These are phyloP conservation scores for Kuraishia piskuri DNA, from an alignment of 805 yeast genomes.

Conservation along the genomic window DNA sequence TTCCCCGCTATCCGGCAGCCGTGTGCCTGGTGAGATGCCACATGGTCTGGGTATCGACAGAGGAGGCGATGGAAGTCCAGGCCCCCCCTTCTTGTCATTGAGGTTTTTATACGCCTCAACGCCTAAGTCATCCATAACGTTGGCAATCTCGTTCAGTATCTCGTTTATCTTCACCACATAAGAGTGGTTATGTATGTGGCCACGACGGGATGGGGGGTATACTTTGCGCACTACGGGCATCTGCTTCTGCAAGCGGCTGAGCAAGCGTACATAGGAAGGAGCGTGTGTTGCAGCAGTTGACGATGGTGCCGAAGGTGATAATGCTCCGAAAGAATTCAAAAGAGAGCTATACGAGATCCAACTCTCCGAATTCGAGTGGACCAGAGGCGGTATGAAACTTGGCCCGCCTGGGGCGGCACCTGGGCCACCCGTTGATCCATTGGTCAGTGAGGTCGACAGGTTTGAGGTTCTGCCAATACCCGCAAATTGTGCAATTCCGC, in stretches of 20 bases:
- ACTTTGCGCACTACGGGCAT: neutral
- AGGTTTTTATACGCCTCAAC: neutral
- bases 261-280: neutral
- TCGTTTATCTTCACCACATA: neutral
- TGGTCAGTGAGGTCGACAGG: neutral
- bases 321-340: neutral
- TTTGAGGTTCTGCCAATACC: neutral
- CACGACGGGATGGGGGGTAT: neutral
- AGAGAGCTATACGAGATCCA: neutral
- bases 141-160: constrained; percentile 1
- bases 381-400: neutral
- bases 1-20: neutral
- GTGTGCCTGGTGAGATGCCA: neutral
- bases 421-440: neutral
- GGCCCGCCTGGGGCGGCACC: neutral
- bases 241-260: neutral
- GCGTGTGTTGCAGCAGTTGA: neutral
- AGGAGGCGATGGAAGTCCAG: neutral
- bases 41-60: neutral
- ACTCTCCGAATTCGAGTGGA: neutral
- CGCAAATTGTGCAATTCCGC: neutral
- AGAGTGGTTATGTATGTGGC: neutral
- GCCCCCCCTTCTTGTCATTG: neutral
- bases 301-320: neutral
- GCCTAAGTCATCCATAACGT: neutral